A percentile compares a stretch with the other conserved stretches of the same genome.
These are phyloP conservation scores for Lasiodiplodia gonubiensis DNA, from an alignment of 2,329 filamentous ascomycete genomes.

Conservation along the genomic window DNA sequence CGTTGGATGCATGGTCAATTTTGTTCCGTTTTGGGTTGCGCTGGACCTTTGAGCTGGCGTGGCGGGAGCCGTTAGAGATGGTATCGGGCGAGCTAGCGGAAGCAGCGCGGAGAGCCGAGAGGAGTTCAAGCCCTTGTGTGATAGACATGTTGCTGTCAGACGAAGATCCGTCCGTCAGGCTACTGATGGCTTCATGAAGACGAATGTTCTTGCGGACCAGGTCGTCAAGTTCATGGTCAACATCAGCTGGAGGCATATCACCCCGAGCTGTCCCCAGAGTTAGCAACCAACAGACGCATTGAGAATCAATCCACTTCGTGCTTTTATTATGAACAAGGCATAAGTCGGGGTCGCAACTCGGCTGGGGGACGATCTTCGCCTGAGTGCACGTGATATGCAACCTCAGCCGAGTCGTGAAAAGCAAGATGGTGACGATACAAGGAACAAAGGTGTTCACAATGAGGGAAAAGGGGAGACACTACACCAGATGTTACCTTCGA, in stretches of 20 bases:
- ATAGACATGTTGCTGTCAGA: slow-evolving; percentile 49
- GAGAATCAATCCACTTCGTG: not conserved
- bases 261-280: slow-evolving; percentile 39
- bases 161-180: slow-evolving; percentile 51
- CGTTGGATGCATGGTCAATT: slow-evolving; percentile 41
- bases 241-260: slow-evolving; percentile 44
- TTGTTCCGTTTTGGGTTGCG: slow-evolving; percentile 45
- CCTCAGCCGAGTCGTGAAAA: not conserved
- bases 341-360: too few species aligned
- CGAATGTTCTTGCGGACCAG: slow-evolving; percentile 56
- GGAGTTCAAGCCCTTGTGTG: slow-evolving; percentile 51
- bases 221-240: slow-evolving; percentile 54
- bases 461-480: not conserved
- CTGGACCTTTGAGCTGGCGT: slow-evolving; percentile 44
- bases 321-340: not conserved
- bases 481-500: slow-evolving; percentile 17
- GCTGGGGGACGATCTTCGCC: not conserved
- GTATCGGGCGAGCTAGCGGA: slow-evolving; percentile 26
- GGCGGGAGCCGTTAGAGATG: slow-evolving; percentile 51
- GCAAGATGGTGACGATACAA: not conserved
- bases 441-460: not conserved
- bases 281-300: not conserved
- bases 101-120: slow-evolving; percentile 52
- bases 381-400: not conserved
- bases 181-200: slow-evolving; percentile 52